Evolutionary conservation across 2,329 filamentous ascomycete genomes (phyloP), one percentile per base, ranked within the genome.

Genomic region (Talaromyces sp.): DNA sequence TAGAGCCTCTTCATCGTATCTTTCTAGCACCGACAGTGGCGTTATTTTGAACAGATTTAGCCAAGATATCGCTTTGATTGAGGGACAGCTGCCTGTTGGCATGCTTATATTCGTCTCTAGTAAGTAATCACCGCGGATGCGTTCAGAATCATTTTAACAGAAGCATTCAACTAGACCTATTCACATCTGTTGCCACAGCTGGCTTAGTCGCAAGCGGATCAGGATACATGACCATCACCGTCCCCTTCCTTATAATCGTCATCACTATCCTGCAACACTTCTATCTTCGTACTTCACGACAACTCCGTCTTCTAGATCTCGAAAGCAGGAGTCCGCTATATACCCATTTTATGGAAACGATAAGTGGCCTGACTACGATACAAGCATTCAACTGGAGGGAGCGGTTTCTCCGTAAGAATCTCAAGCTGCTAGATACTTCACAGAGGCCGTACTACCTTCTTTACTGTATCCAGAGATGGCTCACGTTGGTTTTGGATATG

Each of bases 241-340:
- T 84, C 58, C 82, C 83, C 0, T 67, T 81, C 2, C 63, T 85
- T 2, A 58, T 77, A 9, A 68, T 64, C 0, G 60, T 78, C 1
- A 58, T 84, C 1, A 84, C 78, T 57, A 56, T 73, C 2, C 67
- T 86, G 0, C 83, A 85, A 59, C 78, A 74, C 52, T 76, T 84
- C 53, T 86, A 87, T 62, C 74, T 87, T 2, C 75, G 80, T 0
- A 87, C 84, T 0, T 85, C 83, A 1, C 73, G 83, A 0, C 84
- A 86, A 66, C 67, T 87, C 8, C 77, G 84, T 52, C 75, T 84
- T 19, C 67, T 87, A 4, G 84, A 87, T 46, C 75, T 87, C 0
- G 84, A 87, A 66, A 77, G 80, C 1, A 85, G 85, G 62, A 79
- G 79, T 1, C 83, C 83, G 0, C 69, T 86, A 0, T 84, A 82